A percentile compares a stretch with the other conserved stretches of the same genome.
phyloP scores from a whole-genome alignment of 2,329 filamentous ascomycete species.

The Fusarium irregulare region DNA sequence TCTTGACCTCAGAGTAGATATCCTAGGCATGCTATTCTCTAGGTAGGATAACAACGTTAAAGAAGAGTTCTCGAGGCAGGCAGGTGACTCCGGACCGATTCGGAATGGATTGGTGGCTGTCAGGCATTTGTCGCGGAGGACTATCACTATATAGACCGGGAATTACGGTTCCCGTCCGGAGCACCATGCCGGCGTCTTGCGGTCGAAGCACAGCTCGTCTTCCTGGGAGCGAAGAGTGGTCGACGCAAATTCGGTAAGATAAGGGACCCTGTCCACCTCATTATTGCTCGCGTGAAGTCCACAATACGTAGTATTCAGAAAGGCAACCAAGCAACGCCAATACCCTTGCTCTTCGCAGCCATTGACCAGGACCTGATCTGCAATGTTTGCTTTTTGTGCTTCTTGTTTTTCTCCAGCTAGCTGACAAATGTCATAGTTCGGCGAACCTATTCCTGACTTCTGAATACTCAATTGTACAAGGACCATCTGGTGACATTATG shows the following conservation, averaged over 20 bases:
- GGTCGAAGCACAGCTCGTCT: slow-evolving; percentile 15
- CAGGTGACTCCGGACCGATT: slow-evolving; percentile 6
- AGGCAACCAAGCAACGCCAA: background rate
- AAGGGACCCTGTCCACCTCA: background rate
- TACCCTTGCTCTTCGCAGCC: slow-evolving; percentile 5
- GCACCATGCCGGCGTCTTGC: slow-evolving; percentile 1
- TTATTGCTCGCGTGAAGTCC: background rate
- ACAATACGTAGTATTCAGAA: background rate
- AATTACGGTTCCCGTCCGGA: slow-evolving; percentile 9
- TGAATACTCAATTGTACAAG: background rate
- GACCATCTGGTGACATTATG: background rate
- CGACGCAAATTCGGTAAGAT: slow-evolving; percentile 1
- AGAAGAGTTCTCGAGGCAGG: slow-evolving; percentile 7
- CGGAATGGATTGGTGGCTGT: slow-evolving; percentile 25
- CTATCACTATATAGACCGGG: slow-evolving; percentile 14
- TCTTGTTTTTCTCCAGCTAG: slow-evolving; percentile 14
- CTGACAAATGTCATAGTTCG: background rate
- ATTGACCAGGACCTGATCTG: background rate
- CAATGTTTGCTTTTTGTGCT: slow-evolving; percentile 21
- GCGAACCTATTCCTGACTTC: background rate
- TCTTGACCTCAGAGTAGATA: background rate
- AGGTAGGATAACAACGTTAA: background rate
- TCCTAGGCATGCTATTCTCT: slow-evolving; percentile 11
- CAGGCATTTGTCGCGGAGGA: slow-evolving; percentile 13
- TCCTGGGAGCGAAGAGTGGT: background rate